A percentile compares a stretch with the other conserved stretches of the same genome.
Conservation (phyloP, 2,329 filamentous ascomycete genomes). For the Blumeria graminis region DNA sequence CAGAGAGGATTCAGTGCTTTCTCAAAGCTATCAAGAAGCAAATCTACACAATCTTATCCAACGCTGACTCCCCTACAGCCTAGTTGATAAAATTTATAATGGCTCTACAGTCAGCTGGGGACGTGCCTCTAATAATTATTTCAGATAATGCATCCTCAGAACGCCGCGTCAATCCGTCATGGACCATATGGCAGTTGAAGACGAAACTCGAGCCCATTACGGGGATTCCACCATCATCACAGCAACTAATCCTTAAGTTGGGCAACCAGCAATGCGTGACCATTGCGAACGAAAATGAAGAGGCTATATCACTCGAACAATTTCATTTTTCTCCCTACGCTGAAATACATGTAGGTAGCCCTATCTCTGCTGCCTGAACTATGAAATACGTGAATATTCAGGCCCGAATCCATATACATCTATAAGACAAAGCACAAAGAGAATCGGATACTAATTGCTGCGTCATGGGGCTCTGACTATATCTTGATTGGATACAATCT, state of each 20-base stretch:
- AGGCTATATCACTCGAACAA: slow-evolving; percentile 34
- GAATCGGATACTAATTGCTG: too few species aligned
- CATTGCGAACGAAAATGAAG: slow-evolving; percentile 49
- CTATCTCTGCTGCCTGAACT: background rate
- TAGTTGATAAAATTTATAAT: too few species aligned
- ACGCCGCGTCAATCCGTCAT: slow-evolving; percentile 75
- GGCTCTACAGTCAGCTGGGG: slow-evolving; percentile 17
- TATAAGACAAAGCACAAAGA: too few species aligned
- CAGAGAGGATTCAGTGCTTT: too few species aligned
- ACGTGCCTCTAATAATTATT: slow-evolving; percentile 50
- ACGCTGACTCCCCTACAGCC: too few species aligned
- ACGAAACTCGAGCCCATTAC: slow-evolving; percentile 78
- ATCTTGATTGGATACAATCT: too few species aligned
- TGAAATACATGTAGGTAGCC: slow-evolving; percentile 49
- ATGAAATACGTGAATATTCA: slow-evolving; percentile 2
- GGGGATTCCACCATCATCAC: slow-evolving; percentile 60
- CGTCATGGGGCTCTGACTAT: too few species aligned
- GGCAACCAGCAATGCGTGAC: slow-evolving; percentile 34
- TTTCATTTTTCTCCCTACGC: slow-evolving; percentile 52
- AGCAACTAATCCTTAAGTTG: slow-evolving; percentile 50
- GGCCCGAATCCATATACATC: too few species aligned
- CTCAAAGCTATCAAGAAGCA: too few species aligned
- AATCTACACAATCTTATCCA: too few species aligned
- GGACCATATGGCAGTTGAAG: slow-evolving; percentile 69
- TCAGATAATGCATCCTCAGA: slow-evolving; percentile 65